Conservation (phyloP, 768 basidiomycete species). For the Rhodotorula paludigena region DNA sequence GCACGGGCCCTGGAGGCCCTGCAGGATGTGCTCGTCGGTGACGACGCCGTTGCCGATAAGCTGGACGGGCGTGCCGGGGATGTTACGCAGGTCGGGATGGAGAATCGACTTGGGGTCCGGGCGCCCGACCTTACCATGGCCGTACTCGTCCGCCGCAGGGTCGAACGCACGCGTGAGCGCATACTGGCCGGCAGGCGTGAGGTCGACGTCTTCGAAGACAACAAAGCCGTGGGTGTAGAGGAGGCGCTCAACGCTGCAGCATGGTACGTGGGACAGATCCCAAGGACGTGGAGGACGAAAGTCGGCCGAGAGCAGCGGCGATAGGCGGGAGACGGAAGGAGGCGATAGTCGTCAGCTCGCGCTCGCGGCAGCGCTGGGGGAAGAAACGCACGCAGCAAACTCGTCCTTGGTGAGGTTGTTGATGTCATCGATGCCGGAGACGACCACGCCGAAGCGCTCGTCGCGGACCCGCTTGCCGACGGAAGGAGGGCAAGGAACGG, state of each 20-base stretch:
- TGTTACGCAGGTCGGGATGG: conserved; percentile 84
- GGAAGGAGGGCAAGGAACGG: conserved; percentile 14
- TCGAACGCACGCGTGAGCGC: conserved; percentile 36
- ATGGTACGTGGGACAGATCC: no score
- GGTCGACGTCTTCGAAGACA: conserved; percentile 36
- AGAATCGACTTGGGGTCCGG: conserved; percentile 14
- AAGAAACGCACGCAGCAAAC: conserved; percentile 9
- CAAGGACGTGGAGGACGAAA: background rate
- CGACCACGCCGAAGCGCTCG: conserved; percentile 26
- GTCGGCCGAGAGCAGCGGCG: background rate
- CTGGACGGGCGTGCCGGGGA: conserved; percentile 83
- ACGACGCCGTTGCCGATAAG: conserved; percentile 77
- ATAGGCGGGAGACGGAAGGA: background rate
- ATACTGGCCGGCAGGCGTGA: conserved; percentile 28
- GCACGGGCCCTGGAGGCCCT: conserved; percentile 48
- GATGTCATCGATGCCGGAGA: conserved; percentile 30
- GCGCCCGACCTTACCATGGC: conserved; percentile 15
- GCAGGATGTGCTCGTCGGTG: conserved; percentile 27
- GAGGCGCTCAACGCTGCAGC: conserved; percentile 28
- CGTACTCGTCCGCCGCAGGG: conserved; percentile 28
- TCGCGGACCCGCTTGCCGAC: conserved; percentile 5
- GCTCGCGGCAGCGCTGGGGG: no score
- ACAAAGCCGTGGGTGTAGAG: conserved; percentile 41
- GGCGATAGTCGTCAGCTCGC: background rate
- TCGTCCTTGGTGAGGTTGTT: conserved; percentile 18